Base-by-base conservation (phyloP, 805 yeast species). In the Jamesozyma lodderae region DNA sequence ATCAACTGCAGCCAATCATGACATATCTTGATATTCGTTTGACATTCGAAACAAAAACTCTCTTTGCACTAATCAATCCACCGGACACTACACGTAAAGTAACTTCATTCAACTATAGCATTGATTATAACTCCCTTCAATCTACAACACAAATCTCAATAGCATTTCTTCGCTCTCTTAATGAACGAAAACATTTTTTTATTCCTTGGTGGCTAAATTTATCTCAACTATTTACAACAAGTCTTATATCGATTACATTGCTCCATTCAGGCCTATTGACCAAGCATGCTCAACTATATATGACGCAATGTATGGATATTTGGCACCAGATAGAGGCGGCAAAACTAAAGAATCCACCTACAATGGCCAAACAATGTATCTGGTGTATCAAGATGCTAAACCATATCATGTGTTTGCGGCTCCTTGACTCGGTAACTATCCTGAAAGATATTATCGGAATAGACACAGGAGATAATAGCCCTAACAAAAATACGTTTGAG, bases 381-480 rank as follows among this genome's bases (percentile, higher is more conserved):
- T 77, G 82, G 83, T 75, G 72, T 2, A 48, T 77, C 30, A 74
- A 73, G 43, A 71, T 69, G 64, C 58, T 74, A 41, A 75, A 73
- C 48, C 73, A 70, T 42, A 66, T 75, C 47, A 56, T 71, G 33
- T 55, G 68, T n/a, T 54, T 72, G 36, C 57, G 74, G 33, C 56
- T 73, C 37, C 53, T 63, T 33, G 68, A 68, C 37, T 63, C 72
- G n/a, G 52, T 64, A 8, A 43, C 53, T 9, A 51, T 51, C 1
- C 53, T 77, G 35, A 40, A 46, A n/a, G 49, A 47, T 3, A 55
- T 49, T 4, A 57, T 70, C 16, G 80, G 80, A 1, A 63, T 66
- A 3, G 76, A 74, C 47, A 77, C 69, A 44, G 80, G 79, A 1
- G 62, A 75, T 13, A 56, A 67, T 11, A 69, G 64, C 7, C 73